Percentiles rank a stretch among this genome's conserved stretches.
phyloP scores from a whole-genome alignment of 2,329 filamentous ascomycete genomes.

The Colletotrichum sp. region DNA sequence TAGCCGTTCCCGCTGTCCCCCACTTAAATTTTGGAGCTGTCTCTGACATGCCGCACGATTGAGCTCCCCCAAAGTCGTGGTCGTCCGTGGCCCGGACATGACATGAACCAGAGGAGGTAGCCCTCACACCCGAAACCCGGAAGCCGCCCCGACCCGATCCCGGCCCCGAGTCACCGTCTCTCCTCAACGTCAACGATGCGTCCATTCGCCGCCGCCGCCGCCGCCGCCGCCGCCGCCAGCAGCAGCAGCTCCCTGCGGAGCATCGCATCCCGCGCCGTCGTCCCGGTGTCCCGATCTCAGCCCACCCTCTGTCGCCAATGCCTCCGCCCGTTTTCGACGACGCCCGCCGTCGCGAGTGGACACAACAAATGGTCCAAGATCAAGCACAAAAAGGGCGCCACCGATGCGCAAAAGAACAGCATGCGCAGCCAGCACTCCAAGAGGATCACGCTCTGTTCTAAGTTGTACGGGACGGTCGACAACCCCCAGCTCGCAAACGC shows the following conservation, averaged over 20 bases:
- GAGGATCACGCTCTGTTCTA: constrained; percentile 77
- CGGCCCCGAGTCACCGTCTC: not conserved
- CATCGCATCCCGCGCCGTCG: not conserved
- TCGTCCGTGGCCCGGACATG: not conserved
- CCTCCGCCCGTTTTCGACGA: constrained; percentile 53
- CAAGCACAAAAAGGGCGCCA: constrained; percentile 90
- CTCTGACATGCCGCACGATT: not conserved
- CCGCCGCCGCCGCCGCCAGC: not conserved
- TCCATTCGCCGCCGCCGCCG: not conserved
- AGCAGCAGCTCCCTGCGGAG: not conserved
- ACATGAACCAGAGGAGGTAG: not conserved
- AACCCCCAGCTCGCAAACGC: constrained; percentile 80
- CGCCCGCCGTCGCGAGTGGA: constrained; percentile 60
- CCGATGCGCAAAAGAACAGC: constrained; percentile 79
- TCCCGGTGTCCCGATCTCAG: not conserved
- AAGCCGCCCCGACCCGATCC: not conserved
- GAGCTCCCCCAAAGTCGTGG: not conserved
- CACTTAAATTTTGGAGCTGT: constrained; percentile 7
- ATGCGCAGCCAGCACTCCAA: constrained; percentile 72
- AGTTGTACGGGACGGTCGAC: constrained; percentile 73
- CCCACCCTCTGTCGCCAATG: constrained; percentile 50
- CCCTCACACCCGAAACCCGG: not conserved
- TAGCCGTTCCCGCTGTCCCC: not conserved
- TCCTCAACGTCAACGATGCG: not conserved
- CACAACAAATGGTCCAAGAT: constrained; percentile 98